These are phyloP conservation scores for Fusarium cyanostomum DNA, from an alignment of 2,329 filamentous ascomycete species.

Conservation along the genomic window DNA sequence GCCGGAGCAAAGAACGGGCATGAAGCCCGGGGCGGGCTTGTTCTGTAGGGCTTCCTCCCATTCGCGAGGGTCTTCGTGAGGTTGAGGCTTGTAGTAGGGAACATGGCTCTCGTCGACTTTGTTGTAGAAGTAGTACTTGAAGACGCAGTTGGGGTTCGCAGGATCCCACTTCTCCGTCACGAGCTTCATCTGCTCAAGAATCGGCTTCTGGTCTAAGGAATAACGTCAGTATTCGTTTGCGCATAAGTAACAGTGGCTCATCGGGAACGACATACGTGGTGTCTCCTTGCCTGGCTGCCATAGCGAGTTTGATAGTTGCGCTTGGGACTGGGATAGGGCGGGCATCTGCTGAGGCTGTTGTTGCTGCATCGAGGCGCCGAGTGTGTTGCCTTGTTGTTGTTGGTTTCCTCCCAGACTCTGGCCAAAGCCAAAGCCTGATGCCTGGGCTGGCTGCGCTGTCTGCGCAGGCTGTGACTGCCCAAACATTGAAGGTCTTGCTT, in stretches of 20 bases:
- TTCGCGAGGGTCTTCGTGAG: conserved; percentile 77
- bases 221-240: conserved; percentile 10
- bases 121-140: conserved; percentile 90
- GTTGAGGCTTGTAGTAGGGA: conserved; percentile 78
- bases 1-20: conserved; percentile 79
- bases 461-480: conserved; percentile 51
- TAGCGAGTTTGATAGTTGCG: conserved; percentile 59
- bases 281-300: conserved; percentile 64
- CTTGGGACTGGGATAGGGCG: conserved; percentile 55
- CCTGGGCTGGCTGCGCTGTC: conserved; percentile 43
- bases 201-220: conserved; percentile 69
- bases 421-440: conserved; percentile 24
- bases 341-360: conserved; percentile 56
- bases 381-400: conserved; percentile 50
- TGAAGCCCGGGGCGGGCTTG: conserved; percentile 79
- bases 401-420: conserved; percentile 45
- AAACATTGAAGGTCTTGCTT: conserved; percentile 52
- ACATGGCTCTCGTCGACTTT: conserved; percentile 77
- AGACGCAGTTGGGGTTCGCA: conserved; percentile 71
- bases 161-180: conserved; percentile 81
- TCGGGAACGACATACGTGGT: conserved; percentile 52
- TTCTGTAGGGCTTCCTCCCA: conserved; percentile 87
- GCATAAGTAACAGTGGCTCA: neutral
- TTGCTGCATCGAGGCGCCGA: conserved; percentile 48
- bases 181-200: conserved; percentile 77